Evolutionary conservation across 108 stramenopile genomes (phyloP).

Genomic region (Cylindrotheca fusiformis): DNA sequence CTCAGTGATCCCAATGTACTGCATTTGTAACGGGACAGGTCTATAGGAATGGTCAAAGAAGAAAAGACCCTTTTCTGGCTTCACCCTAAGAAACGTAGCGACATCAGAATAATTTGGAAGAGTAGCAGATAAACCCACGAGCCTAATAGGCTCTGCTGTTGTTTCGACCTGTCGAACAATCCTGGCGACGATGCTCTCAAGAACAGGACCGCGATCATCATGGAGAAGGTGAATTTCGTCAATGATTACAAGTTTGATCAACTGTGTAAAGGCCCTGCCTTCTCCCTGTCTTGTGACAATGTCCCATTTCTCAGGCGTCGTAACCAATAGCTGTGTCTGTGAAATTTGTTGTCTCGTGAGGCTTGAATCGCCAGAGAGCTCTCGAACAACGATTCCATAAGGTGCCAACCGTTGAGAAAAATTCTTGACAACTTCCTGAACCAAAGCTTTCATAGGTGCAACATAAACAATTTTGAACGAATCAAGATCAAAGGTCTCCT

Average conservation of each 20-base stretch:
- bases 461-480: conserved; percentile 99
- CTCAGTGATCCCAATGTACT: conserved; percentile 98
- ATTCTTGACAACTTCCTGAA: conserved; percentile 97
- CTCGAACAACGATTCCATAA: conserved; percentile 91
- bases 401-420: conserved; percentile 87
- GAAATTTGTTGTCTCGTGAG: conserved; percentile 95
- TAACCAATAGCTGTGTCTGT: conserved; percentile 97
- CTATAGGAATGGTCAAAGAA: conserved; percentile 99
- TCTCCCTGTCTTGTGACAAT: conserved; percentile 99
- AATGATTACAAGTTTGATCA: conserved; percentile 96
- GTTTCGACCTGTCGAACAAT: conserved; percentile 95
- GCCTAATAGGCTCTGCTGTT: conserved; percentile 90
- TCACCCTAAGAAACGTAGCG: conserved; percentile 96
- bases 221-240: conserved; percentile 99
- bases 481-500: conserved; percentile 70
- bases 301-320: conserved; percentile 99
- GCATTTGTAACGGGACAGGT: conserved; percentile 99
- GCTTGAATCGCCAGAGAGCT: conserved; percentile 98
- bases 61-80: conserved; percentile 96
- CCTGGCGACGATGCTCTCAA: conserved; percentile 96
- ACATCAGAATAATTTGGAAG: conserved; percentile 99
- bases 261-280: conserved; percentile 95
- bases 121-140: conserved; percentile 98
- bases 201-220: conserved; percentile 97
- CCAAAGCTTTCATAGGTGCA: conserved; percentile 99